Evolutionary conservation across 163 green algal genomes (phyloP), one percentile per base, ranked within the genome.

Genomic region (Volvox carteri): DNA sequence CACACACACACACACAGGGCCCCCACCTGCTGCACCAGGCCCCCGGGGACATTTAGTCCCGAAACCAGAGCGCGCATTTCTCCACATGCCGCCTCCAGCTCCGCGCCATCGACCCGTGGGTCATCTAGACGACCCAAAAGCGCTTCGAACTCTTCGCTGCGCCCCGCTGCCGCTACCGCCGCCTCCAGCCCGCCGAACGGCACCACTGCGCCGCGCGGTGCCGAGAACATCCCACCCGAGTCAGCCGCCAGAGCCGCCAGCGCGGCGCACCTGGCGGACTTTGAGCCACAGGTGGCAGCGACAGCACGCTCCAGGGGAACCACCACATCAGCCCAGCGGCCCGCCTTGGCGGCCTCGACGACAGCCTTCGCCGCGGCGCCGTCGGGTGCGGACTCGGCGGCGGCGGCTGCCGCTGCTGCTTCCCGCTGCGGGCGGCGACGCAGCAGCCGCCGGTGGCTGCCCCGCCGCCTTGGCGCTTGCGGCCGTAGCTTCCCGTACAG

Each of bases 181-280:
- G 90, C 54, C 46, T 99, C 95, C 95, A 99, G 97, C 3, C 39
- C 86, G 30, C 98, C 98, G 93, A 98, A 99, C 0, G 98, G 97
- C 65, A 99, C 86, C 39, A 92, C 93, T 21, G 93, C 91, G 1
- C 96, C 96, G 0, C 83, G 68, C 1, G 96, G 92, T 1, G 94
- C 93, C 4, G 52, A 52, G 79, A 98, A 97, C 44, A 70, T 25
- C 9, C 72, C 84, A 9, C 35, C 21, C 50, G 37, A 85, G 25
- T 44, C 52, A 91, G 92, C 30, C 76, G 96, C 94, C 44, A 98
- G 80, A 0, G 65, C 60, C 54, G 92, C 86, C 73, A 99, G 94
- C 90, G 93, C 86, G 3, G 90, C 95, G 86, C 96, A 99, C 39
- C 93, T 93, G 11, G 94, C 89, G 0, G 96, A 93, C 92, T 99